A percentile compares a stretch with the other conserved stretches of the same genome.
phyloP scores from a whole-genome alignment of 176 grass and related monocot species.

The Tillandsia fasciculata region DNA sequence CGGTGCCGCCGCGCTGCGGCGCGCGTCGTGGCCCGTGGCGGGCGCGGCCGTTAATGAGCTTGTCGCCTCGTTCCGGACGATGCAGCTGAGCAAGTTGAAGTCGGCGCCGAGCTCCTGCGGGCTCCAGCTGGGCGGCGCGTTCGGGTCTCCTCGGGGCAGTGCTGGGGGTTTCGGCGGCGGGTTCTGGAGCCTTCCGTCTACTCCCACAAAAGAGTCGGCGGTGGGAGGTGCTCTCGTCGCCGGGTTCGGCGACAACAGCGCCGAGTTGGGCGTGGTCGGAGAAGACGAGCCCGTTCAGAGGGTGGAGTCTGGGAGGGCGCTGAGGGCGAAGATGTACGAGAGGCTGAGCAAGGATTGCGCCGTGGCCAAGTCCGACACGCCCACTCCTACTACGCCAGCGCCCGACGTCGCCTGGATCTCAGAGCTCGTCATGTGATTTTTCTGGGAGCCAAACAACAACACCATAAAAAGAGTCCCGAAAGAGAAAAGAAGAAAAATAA shows the following conservation, averaged over 20 bases:
- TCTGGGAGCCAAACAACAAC: background rate
- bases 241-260: background rate
- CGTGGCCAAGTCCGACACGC: background rate
- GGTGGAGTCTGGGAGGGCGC: slow-evolving; percentile 70
- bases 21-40: slow-evolving; percentile 29
- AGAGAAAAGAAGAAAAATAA: too few species aligned
- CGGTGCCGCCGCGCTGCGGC: slow-evolving; percentile 12
- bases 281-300: slow-evolving; percentile 45
- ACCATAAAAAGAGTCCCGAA: background rate
- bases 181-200: slow-evolving; percentile 56
- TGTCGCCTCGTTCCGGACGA: slow-evolving; percentile 41
- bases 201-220: slow-evolving; percentile 23
- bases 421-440: slow-evolving; percentile 56
- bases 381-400: slow-evolving; percentile 1
- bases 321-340: slow-evolving; percentile 68
- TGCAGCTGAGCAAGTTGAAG: slow-evolving; percentile 50
- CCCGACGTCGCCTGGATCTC: slow-evolving; percentile 76
- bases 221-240: background rate
- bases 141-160: slow-evolving; percentile 33
- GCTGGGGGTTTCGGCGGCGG: slow-evolving; percentile 11
- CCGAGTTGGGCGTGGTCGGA: slow-evolving; percentile 24
- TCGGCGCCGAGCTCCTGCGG: slow-evolving; percentile 38
- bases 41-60: slow-evolving; percentile 56
- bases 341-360: slow-evolving; percentile 45
- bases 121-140: slow-evolving; percentile 10